These are phyloP conservation scores for Eucalyptus erythrocorys DNA, from an alignment of 345 rosid species.

Conservation along the genomic window DNA sequence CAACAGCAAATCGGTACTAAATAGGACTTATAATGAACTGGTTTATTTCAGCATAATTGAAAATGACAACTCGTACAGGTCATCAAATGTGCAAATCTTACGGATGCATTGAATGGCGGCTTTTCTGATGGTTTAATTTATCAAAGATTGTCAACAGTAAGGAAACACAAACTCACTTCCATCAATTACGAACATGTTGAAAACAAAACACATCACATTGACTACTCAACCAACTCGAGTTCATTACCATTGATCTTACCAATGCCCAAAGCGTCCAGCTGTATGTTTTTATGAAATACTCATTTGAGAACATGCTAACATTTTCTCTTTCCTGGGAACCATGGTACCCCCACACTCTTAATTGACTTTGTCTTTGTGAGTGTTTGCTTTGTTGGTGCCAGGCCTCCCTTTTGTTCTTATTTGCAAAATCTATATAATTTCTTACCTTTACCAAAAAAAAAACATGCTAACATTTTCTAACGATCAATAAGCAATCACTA, in stretches of 20 bases:
- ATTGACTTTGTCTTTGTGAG: too few species aligned
- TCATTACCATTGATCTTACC: background rate
- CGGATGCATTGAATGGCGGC: background rate
- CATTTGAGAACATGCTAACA: background rate
- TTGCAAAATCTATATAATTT: too few species aligned
- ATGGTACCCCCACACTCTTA: too few species aligned
- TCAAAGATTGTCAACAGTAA: background rate
- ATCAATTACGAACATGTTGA: background rate
- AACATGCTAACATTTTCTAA: background rate
- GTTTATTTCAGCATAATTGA: background rate
- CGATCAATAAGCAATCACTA: background rate
- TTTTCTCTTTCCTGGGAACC: too few species aligned
- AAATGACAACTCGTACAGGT: background rate
- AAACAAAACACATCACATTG: background rate
- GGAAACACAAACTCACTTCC: background rate
- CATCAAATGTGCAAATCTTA: background rate
- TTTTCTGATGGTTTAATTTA: background rate
- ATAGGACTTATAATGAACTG: background rate
- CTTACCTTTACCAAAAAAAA: too few species aligned
- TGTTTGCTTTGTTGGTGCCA: too few species aligned
- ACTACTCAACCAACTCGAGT: background rate
- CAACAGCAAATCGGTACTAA: background rate
- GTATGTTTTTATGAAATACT: background rate
- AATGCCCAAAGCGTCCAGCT: background rate
- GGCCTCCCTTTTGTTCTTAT: too few species aligned